Conservation (phyloP, 1,284 basidiomycete genomes). For the Apiotrichum mycotoxinovorans region DNA sequence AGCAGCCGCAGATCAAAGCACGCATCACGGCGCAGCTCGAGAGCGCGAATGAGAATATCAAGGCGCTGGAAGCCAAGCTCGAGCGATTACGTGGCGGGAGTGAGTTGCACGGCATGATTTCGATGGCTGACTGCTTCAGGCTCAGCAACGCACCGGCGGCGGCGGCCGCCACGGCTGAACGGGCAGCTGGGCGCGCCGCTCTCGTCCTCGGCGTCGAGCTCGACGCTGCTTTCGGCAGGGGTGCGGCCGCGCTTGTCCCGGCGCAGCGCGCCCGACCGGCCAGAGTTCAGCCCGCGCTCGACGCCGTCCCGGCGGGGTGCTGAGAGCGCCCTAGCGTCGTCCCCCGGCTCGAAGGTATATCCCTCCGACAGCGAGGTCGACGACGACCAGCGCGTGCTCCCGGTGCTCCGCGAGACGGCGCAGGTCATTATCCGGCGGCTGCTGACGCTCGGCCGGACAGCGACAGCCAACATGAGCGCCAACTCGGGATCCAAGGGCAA, state of each 20-base stretch:
- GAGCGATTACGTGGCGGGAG: slow-evolving; percentile 32
- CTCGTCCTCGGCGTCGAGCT: slow-evolving; percentile 13
- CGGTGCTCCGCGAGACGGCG: slow-evolving; percentile 25
- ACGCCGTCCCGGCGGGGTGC: slow-evolving; percentile 21
- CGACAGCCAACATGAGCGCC: not conserved
- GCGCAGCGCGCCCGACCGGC: slow-evolving; percentile 24
- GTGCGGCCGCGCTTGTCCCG: slow-evolving; percentile 29
- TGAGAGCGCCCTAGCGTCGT: slow-evolving; percentile 5
- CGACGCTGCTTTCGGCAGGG: slow-evolving; percentile 26
- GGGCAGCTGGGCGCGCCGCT: slow-evolving; percentile 16
- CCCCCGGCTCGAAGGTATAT: not conserved
- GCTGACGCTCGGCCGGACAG: slow-evolving; percentile 15
- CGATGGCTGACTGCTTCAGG: slow-evolving; percentile 19
- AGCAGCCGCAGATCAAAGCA: slow-evolving; percentile 39
- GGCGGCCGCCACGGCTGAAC: slow-evolving; percentile 37
- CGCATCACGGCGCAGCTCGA: slow-evolving; percentile 48
- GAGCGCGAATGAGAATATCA: slow-evolving; percentile 43
- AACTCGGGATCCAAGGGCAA: slow-evolving; percentile 18
- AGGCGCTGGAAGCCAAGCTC: slow-evolving; percentile 36
- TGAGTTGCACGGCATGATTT: not conserved
- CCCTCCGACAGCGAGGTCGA: slow-evolving; percentile 7
- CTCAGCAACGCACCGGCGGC: slow-evolving; percentile 26
- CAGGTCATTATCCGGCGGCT: slow-evolving; percentile 19
- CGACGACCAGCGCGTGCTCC: slow-evolving; percentile 22
- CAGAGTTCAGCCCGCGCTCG: slow-evolving; percentile 13